Conservation (phyloP, 176 grass and related monocot genomes). For the Chrysopogon serrulatus region DNA sequence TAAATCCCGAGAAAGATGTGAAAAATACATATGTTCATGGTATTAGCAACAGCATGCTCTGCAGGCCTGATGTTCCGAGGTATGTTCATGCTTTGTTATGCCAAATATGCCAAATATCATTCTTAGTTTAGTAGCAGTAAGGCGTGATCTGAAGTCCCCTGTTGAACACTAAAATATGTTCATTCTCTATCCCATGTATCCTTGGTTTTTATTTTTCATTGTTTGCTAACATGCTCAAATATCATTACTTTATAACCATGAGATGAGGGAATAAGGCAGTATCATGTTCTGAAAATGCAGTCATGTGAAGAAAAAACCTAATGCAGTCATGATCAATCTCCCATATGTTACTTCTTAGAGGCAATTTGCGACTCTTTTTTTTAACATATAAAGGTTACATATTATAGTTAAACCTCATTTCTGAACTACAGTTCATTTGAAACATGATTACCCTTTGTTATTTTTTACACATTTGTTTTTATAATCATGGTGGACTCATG, state of each 20-base stretch:
- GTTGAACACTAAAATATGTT: neutral
- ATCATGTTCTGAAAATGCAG: constrained; percentile 28
- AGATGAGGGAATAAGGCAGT: neutral
- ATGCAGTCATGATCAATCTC: constrained; percentile 8
- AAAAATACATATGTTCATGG: constrained; percentile 51
- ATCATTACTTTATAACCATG: neutral
- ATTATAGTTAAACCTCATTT: neutral
- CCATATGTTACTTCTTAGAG: neutral
- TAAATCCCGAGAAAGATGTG: constrained; percentile 64
- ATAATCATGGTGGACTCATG: constrained; percentile 2
- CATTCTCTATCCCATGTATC: neutral
- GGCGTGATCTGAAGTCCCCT: neutral
- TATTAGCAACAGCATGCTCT: constrained; percentile 62
- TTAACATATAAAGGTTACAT: neutral
- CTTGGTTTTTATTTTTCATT: constrained; percentile 7
- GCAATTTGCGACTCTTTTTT: constrained; percentile 1
- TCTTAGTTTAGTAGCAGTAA: neutral
- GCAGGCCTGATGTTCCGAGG: constrained; percentile 61
- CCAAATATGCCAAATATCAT: constrained; percentile 7
- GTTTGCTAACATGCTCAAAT: constrained; percentile 12
- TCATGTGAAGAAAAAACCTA: neutral
- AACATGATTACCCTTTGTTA: constrained; percentile 13
- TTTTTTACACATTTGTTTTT: neutral
- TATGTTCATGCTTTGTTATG: constrained; percentile 26
- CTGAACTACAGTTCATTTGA: neutral